Conservation (phyloP, 371 early-diverging fungal genomes). For the Thermomucor indicae-seudaticae region DNA sequence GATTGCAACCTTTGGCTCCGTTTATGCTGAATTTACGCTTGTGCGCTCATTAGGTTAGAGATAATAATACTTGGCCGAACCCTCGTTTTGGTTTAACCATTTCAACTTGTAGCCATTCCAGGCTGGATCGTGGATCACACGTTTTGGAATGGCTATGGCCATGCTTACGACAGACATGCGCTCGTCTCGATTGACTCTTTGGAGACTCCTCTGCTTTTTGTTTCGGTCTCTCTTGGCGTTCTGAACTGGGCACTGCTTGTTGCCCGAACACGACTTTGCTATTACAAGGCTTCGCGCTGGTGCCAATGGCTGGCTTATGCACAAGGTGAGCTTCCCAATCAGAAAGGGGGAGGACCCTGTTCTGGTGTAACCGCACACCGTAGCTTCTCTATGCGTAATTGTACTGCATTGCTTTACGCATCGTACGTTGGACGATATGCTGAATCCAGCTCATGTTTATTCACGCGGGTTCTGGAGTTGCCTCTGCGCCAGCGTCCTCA, state of each 20-base stretch:
- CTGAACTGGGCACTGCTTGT: constrained; percentile 6
- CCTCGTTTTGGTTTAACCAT: not conserved
- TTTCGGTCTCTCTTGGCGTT: constrained; percentile 4
- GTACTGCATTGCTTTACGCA: not conserved
- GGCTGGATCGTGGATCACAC: constrained; percentile 18
- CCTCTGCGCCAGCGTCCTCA: constrained; percentile 3
- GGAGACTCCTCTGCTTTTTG: not conserved
- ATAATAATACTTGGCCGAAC: not conserved
- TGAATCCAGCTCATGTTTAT: constrained; percentile 3
- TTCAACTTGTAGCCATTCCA: not conserved
- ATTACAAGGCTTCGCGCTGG: constrained; percentile 10
- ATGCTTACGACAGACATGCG: constrained; percentile 9
- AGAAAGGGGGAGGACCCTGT: not conserved
- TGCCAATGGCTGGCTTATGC: constrained; percentile 9
- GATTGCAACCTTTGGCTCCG: constrained; percentile 9
- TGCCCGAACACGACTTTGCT: constrained; percentile 8
- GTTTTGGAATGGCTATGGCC: constrained; percentile 14
- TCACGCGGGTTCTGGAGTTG: constrained; percentile 21
- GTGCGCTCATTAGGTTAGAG: constrained; percentile 11
- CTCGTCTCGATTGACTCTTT: not conserved
- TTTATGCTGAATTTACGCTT: constrained; percentile 14
- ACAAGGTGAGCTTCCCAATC: constrained; percentile 5
- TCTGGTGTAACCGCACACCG: not conserved
- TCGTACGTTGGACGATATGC: not conserved
- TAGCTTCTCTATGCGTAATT: not conserved